Base-by-base conservation (phyloP, 257 asterid species). In the Ilex asprella region DNA sequence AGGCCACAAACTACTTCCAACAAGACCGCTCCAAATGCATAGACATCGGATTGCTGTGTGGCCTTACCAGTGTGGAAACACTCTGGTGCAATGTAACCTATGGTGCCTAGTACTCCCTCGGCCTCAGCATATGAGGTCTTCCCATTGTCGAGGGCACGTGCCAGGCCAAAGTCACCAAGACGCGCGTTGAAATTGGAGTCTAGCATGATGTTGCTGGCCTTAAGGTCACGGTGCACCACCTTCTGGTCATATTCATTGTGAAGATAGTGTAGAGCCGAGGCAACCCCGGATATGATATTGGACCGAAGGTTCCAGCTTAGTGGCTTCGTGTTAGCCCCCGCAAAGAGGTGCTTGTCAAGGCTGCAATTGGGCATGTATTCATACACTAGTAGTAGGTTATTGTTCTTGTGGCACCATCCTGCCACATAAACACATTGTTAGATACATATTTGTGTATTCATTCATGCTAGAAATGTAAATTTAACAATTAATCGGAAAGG, bases 321-420 rank as follows among this genome's bases (percentile, higher is more conserved):
- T 3, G 90, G 74, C 32, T 71, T 75, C 0, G 32, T 62, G 11
- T 80, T 52, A 2, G 75, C 82, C 2, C 75, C 87, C 0, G 71
- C 80, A 35, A 92, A 92, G 30, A 92, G 85, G 61, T 92, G 97
- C 67, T 72, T 61, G 69, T 89, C 99, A 2, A 92, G 70, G 73
- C 97, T 92, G 32, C 99, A 91, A 6, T 85, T 82, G 1, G 99
- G 97, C 99, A 92, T 85, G 85, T 83, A 92, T 43, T 92, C 97
- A 27, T 92, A 89, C 2, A 92, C 95, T 10, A 92, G 78, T 13
- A 92, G 74, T 2, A 85, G 82, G 75, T 89, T 88, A 57, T 83
- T 88, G 14, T 89, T 77, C 85, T 83, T 86, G 85, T 92, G 88
- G 55, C 97, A 86, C 97, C 97, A 92, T 66, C 98, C 99, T 92